Evolutionary conservation across 1,284 basidiomycete genomes (phyloP).

Genomic region (Ganoderma leucocontextum): DNA sequence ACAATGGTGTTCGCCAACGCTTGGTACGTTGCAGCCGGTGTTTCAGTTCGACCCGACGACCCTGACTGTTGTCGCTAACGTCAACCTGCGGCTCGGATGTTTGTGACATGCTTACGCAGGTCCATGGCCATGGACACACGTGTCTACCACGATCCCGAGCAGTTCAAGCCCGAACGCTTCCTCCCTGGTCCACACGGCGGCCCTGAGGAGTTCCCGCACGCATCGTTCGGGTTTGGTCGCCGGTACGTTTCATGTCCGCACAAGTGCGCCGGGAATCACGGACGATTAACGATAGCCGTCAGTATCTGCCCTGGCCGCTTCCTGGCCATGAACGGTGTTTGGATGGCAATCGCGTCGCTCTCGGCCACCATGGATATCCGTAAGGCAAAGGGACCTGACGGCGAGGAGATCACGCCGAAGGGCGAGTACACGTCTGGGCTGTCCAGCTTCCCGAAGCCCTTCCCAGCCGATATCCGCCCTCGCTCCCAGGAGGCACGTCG

Average conservation of each 20-base stretch:
- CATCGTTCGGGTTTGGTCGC: slow-evolving; percentile 38
- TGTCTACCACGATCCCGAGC: slow-evolving; percentile 33
- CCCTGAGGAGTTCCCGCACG: slow-evolving; percentile 26
- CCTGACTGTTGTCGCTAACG: background rate
- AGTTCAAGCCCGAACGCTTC: slow-evolving; percentile 37
- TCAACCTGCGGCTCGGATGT: background rate
- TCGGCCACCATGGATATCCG: slow-evolving; percentile 35
- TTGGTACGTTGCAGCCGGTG: slow-evolving; percentile 25
- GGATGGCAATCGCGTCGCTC: slow-evolving; percentile 35
- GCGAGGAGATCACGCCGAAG: slow-evolving; percentile 31
- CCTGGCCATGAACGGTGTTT: slow-evolving; percentile 36
- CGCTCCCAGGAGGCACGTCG: slow-evolving; percentile 35
- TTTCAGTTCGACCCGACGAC: background rate
- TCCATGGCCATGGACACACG: slow-evolving; percentile 33
- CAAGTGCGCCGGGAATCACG: background rate
- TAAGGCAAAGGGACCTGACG: slow-evolving; percentile 28
- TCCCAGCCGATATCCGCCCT: slow-evolving; percentile 36
- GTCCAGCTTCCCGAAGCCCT: slow-evolving; percentile 35
- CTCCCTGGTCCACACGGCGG: slow-evolving; percentile 24
- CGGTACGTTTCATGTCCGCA: slow-evolving; percentile 25
- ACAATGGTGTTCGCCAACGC: slow-evolving; percentile 36
- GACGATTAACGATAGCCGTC: background rate
- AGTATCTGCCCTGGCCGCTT: slow-evolving; percentile 35
- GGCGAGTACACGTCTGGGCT: slow-evolving; percentile 32
- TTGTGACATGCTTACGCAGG: slow-evolving; percentile 14